Base-by-base conservation (phyloP, 495 filamentous ascomycete genomes). In the Aspergillus affinis region DNA sequence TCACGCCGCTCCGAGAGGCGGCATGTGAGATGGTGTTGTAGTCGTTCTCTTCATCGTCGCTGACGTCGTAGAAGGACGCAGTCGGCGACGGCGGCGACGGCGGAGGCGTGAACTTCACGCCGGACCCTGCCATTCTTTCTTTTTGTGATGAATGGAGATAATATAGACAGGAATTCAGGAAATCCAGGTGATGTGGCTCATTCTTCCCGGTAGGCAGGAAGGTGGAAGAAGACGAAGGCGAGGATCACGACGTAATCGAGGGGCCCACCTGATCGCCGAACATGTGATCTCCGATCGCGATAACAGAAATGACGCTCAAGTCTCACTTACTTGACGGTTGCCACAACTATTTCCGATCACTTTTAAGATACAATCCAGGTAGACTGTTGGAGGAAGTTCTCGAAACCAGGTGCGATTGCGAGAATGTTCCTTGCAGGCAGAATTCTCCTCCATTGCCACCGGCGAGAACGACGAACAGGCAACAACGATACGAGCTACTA, bases 21-120 rank as follows among this genome's bases (percentile, higher is more conserved):
- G 87, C 86, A 71, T 95, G 91, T 10, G 91, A 91, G 72, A 98
- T 94, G 21, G 93, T 98, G 70, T 93, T 90, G 75, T 98, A 98
- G 63, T 92, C 94, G 63, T 86, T 88, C 74, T 98, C 95, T 50
- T 96, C 92, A 61, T 96, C 92, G 75, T 98, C 94, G 72, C 92
- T 97, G 78, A 97, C 81, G 66, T 93, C 94, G 82, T 97, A 98
- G 80, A 92, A 96, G 61, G 92, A 96, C 17, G 89, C 92, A 0
- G 91, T 81, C 6, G 95, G 92, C 21, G 94, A 97, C 6, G 82
- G 79, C 41, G 84, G 84, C 48, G 77, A 75, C 10, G 77, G 67
- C 54, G 77, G 76, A 62, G 76, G 75, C 18, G 77, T 80, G 65
- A 69, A 78, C 65, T 77, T 72, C 55, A 69, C 55, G 46, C 54